Evolutionary conservation across 768 basidiomycete species (phyloP), one percentile per base, ranked within the genome.

Genomic region (Rhodocollybia butyracea): DNA sequence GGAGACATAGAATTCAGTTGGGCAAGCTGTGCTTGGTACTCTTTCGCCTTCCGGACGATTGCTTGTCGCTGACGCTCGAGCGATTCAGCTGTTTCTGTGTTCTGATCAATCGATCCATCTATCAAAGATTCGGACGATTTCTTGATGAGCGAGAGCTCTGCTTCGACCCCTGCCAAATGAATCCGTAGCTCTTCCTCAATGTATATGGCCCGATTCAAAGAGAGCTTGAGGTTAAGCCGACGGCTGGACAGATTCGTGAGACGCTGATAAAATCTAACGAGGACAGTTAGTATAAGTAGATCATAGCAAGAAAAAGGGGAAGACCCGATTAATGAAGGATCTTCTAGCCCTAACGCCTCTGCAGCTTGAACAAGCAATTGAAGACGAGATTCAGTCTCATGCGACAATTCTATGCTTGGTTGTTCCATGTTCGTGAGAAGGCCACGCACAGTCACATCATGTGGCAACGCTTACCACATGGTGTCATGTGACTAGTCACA

Each of bases 31-130:
- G 67, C 66, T 59, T 75, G 74, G 56, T 77, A 75, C 59, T 80
- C 78, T 55, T 78, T 78, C 0, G 77, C 78, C 56, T 77, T 81
- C 32, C 71, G 70, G 1, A 72, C 55, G n/a, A 78, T 56, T 4
- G 65, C 67, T n/a, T 76, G 74, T 57, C 72, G 74, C 1, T 71
- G 68, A 29, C 75, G 67, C 46, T 77, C 75, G 2, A 78, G 57
- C 12, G 61, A 64, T 0, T 66, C 59, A 7, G 68, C 55, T 11
- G 57, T 69, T 40, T 74, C 71, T 4, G 60, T 60, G 4, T 79
- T 27, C 24, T 32, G 15, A 42, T 3, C 13, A 27, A 41, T 7
- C 21, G 21, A 19, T n/a, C 15, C 24, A 30, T 22, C 38, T 27
- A 12, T 27, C 15, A 31, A 15, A 38, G 27, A 19, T 10, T 17